Conservation (phyloP, 2,329 filamentous ascomycete species). For the Aaosphaeria arxii region DNA sequence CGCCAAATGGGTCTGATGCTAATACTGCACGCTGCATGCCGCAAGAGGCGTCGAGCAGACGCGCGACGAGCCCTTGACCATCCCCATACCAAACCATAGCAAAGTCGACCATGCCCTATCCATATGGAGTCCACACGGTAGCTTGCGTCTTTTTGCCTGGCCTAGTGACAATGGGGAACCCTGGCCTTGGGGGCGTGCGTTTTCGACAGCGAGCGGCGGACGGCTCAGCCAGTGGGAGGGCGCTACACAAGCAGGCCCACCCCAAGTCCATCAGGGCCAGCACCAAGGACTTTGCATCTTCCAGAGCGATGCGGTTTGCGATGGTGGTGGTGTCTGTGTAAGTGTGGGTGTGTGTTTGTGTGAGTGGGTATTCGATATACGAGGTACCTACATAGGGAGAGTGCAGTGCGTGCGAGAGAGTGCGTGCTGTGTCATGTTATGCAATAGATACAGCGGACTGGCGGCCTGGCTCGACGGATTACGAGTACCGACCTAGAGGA, state of each 20-base stretch:
- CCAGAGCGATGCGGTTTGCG: not conserved
- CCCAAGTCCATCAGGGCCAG: too few relatives aligned
- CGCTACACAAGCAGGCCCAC: too few relatives aligned
- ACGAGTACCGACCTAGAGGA: slow-evolving; percentile 26
- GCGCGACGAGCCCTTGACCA: not conserved
- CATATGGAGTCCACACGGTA: too few relatives aligned
- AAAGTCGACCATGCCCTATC: too few relatives aligned
- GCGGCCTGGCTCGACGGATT: slow-evolving; percentile 24
- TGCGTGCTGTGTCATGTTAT: slow-evolving; percentile 31
- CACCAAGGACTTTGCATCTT: too few relatives aligned
- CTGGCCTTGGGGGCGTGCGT: too few relatives aligned
- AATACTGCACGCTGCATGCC: slow-evolving; percentile 13
- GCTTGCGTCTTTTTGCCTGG: too few relatives aligned
- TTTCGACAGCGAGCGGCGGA: too few relatives aligned
- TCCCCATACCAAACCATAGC: too few relatives aligned
- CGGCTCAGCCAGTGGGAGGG: too few relatives aligned
- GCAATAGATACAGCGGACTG: slow-evolving; percentile 14
- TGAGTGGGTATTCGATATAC: not conserved
- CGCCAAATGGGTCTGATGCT: slow-evolving; percentile 17
- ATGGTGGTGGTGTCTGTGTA: not conserved
- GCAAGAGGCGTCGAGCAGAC: slow-evolving; percentile 9
- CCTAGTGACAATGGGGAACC: too few relatives aligned
- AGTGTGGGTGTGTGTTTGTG: not conserved
- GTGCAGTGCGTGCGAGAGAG: not conserved
- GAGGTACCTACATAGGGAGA: not conserved